phyloP scores from a whole-genome alignment of 2,329 filamentous ascomycete genomes.

The Cladosporium velox region DNA sequence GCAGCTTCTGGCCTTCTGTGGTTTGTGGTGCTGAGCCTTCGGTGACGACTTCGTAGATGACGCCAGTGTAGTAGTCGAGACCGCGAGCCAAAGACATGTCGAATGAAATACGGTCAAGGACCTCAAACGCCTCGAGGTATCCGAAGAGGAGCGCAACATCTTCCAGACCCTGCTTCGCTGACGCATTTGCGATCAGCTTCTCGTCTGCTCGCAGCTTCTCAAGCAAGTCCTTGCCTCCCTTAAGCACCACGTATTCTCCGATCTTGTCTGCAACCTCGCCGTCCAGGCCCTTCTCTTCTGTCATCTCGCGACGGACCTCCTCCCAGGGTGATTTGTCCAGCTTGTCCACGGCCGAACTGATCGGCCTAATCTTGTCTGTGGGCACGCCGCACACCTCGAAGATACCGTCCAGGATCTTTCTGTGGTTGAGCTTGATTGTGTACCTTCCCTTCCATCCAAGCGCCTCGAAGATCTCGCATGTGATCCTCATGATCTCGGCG shows the following conservation, averaged over 20 bases:
- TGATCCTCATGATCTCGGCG: conserved; percentile 82
- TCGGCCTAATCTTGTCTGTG: conserved; percentile 80
- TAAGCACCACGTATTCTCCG: conserved; percentile 77
- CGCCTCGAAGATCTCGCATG: conserved; percentile 80
- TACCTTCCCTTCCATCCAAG: conserved; percentile 73
- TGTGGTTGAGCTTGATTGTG: conserved; percentile 93
- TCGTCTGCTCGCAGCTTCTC: conserved; percentile 68
- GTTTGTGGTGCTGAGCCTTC: conserved; percentile 68
- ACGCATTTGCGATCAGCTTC: conserved; percentile 67
- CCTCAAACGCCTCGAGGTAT: conserved; percentile 77
- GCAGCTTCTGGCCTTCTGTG: conserved; percentile 39
- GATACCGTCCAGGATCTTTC: conserved; percentile 88
- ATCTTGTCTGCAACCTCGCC: conserved; percentile 80
- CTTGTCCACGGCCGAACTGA: conserved; percentile 93
- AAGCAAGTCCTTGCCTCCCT: conserved; percentile 74
- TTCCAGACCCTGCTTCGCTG: conserved; percentile 74
- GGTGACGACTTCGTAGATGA: conserved; percentile 88
- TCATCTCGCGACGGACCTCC: conserved; percentile 90
- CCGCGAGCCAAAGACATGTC: conserved; percentile 88
- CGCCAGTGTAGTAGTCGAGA: conserved; percentile 87
- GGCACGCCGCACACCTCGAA: conserved; percentile 91
- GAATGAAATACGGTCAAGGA: conserved; percentile 76
- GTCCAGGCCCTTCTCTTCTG: conserved; percentile 82
- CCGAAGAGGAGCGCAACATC: conserved; percentile 80
- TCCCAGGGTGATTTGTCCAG: conserved; percentile 86